phyloP scores from a whole-genome alignment of 257 asterid genomes.

The Buddleja alternifolia region DNA sequence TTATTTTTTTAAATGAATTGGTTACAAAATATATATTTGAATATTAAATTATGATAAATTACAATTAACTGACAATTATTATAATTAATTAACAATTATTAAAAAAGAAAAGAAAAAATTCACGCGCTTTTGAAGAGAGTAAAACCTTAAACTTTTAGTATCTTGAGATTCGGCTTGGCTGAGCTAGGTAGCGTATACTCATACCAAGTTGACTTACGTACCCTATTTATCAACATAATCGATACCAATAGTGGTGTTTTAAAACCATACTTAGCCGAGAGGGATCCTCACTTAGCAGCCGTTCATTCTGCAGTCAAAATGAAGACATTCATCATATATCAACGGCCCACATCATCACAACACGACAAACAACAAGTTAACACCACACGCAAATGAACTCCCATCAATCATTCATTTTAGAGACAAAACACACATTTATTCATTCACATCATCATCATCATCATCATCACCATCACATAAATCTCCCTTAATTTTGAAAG shows the following conservation, averaged over 20 bases:
- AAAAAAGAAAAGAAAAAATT: no score
- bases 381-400: slow-evolving; percentile 18
- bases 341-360: slow-evolving; percentile 32
- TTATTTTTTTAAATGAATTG: no score
- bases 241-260: slow-evolving; percentile 1
- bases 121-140: no score
- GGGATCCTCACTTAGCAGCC: slow-evolving; percentile 13
- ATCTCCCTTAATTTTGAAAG: slow-evolving; percentile 3
- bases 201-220: no score
- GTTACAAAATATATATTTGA: no score
- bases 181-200: no score
- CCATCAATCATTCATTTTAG: background rate
- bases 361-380: background rate
- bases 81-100: no score
- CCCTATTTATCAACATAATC: background rate
- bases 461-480: slow-evolving; percentile 21
- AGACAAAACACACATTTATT: background rate
- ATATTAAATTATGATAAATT: no score
- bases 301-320: slow-evolving; percentile 28
- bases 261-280: slow-evolving; percentile 27
- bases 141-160: no score
- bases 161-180: no score
- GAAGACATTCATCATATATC: slow-evolving; percentile 10
- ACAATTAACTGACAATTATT: no score
- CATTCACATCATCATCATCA: background rate